Conservation (phyloP, 495 filamentous ascomycete species). For the Achaetomiella virescens region DNA sequence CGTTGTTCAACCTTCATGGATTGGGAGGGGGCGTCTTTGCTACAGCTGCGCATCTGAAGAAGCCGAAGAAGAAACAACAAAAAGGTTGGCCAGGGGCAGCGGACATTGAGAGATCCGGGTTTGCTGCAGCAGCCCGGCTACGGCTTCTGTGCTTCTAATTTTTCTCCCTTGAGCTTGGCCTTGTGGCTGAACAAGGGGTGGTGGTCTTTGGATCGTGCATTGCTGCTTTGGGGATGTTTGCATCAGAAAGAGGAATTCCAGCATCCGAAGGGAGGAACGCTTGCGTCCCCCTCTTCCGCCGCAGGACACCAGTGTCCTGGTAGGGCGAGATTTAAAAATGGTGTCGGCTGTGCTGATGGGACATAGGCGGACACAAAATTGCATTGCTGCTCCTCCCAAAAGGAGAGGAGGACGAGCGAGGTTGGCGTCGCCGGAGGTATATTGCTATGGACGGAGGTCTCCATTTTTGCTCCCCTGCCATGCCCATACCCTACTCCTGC, state of each 20-base stretch:
- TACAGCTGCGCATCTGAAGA: constrained; percentile 7
- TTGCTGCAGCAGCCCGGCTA: neutral
- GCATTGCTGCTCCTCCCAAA: no score
- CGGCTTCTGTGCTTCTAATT: neutral
- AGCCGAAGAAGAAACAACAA: no score
- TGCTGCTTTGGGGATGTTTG: constrained; percentile 9
- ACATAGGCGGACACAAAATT: neutral
- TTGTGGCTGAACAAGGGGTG: constrained; percentile 7
- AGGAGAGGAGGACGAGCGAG: no score
- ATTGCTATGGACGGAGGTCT: no score
- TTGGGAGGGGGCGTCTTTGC: no score
- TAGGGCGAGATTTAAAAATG: neutral
- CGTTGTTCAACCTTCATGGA: constrained; percentile 1
- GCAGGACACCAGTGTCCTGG: no score
- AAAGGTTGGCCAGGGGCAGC: neutral
- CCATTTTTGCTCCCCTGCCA: no score
- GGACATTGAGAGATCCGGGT: neutral
- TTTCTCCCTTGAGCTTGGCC: neutral
- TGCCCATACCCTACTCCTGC: no score
- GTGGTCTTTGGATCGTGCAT: neutral
- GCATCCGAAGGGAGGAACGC: neutral
- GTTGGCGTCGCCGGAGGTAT: no score
- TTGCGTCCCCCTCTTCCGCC: neutral
- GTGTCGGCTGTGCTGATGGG: constrained; percentile 1
- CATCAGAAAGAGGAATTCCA: constrained; percentile 3